phyloP scores from a whole-genome alignment of 371 early-diverging fungal genomes.

The Mortierella sp. region DNA sequence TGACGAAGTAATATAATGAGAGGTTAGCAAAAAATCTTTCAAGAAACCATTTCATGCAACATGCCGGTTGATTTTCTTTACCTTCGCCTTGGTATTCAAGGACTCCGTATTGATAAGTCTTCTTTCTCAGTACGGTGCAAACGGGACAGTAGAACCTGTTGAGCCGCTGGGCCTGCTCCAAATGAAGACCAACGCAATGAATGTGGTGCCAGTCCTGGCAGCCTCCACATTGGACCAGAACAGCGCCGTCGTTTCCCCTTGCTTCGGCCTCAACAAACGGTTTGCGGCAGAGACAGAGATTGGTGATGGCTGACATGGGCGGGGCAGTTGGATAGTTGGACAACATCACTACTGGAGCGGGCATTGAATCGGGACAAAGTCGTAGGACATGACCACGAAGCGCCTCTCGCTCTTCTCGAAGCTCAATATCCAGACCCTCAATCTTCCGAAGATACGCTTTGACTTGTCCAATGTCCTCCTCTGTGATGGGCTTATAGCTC shows the following conservation, averaged over 20 bases:
- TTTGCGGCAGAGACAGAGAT: conserved; percentile 29
- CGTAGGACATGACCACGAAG: conserved; percentile 63
- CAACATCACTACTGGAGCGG: conserved; percentile 33
- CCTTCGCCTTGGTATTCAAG: conserved; percentile 29
- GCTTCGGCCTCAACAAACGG: conserved; percentile 27
- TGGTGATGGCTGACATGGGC: conserved; percentile 21
- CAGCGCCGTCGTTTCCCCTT: conserved; percentile 48
- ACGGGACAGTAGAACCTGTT: conserved; percentile 47
- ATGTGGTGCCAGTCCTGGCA: conserved; percentile 75
- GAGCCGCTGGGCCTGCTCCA: conserved; percentile 43
- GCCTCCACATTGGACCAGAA: conserved; percentile 70
- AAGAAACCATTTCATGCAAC: background rate
- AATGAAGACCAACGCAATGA: conserved; percentile 60
- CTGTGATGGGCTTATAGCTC: conserved; percentile 55
- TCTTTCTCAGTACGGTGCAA: conserved; percentile 38
- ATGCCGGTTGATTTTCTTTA: conserved; percentile 4
- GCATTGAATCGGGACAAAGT: conserved; percentile 52
- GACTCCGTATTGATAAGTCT: conserved; percentile 28
- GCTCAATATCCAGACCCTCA: conserved; percentile 69
- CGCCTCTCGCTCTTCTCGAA: conserved; percentile 62
- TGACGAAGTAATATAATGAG: background rate
- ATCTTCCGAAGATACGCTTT: conserved; percentile 67
- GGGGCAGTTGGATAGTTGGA: conserved; percentile 49
- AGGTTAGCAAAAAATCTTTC: background rate
- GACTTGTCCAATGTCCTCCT: conserved; percentile 47